Base-by-base conservation (phyloP, 2,329 filamentous ascomycete species). In the Basipetospora chlamydospora region DNA sequence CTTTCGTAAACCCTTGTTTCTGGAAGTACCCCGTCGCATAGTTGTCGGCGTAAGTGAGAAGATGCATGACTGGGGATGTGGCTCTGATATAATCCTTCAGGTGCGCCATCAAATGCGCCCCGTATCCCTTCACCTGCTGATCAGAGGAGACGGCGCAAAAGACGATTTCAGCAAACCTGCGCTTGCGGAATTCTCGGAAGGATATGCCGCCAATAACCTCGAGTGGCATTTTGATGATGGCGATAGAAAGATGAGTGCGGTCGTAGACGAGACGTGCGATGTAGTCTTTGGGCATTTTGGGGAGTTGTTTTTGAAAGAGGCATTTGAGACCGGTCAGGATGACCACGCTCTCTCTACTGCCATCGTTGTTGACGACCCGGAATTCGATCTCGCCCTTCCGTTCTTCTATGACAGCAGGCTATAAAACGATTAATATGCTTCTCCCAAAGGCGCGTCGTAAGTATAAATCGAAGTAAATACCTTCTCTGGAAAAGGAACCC, bases 281-380 rank as follows among this genome's bases (percentile, higher is more conserved):
- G 56, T 98, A 98, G 53, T 96, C 90, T 57, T 96, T 95, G 11
- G 90, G 90, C 90, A 98, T 98, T 59, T 96, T 96, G 0, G 90
- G 90, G 5, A 98, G 67, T 53, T 98, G 90, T 49, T 96, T 96
- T 55, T 98, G 90, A 50, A 98, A 96, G 45, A 98, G 92, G 53
- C 87, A 94, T 55, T 96, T 98, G 38, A 98, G 66, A 10, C 90
- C 90, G 0, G 88, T 95, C 41, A 98, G 67, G 48, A 98, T 92
- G 51, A 96, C 92, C 46, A 87, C 77, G 52, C 83, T 92, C 50
- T 94, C 85, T 44, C 80, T 73, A 25, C 77, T 69, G 49, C 82
- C 81, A 52, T 98, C 90, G 53, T 98, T 98, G 66, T 96, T 96
- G 49, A 98, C 90, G 6, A 96, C 90, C 32, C 87, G 79, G 56